phyloP scores from a whole-genome alignment of 495 filamentous ascomycete genomes.

The Viridothelium virens region DNA sequence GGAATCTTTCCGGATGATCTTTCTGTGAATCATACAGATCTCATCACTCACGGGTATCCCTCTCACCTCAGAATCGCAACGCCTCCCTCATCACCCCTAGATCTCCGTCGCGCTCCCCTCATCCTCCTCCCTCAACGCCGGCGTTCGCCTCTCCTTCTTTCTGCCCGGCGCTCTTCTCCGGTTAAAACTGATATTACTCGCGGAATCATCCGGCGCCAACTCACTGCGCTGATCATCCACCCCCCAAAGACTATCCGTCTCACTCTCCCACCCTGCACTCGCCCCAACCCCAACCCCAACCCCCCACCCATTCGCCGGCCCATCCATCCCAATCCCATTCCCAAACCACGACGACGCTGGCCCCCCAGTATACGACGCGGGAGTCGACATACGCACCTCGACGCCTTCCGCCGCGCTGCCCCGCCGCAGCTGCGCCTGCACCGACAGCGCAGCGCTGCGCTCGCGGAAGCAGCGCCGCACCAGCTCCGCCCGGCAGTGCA shows the following conservation, averaged over 20 bases:
- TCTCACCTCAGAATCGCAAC: background rate
- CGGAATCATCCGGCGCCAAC: constrained; percentile 62
- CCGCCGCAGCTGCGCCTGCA: constrained; percentile 66
- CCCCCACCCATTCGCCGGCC: constrained; percentile 27
- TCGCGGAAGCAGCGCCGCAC: constrained; percentile 74
- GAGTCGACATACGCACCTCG: constrained; percentile 52
- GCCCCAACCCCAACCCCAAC: constrained; percentile 24
- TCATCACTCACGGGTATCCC: background rate
- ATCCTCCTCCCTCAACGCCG: constrained; percentile 80
- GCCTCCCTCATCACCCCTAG: background rate
- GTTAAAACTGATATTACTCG: constrained; percentile 79
- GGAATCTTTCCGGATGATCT: background rate
- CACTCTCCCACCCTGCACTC: constrained; percentile 41
- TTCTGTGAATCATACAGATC: too few species aligned
- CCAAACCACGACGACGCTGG: constrained; percentile 17
- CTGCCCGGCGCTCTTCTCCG: constrained; percentile 62
- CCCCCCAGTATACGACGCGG: constrained; percentile 34
- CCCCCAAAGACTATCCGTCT: constrained; percentile 45
- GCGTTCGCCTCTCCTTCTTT: constrained; percentile 67
- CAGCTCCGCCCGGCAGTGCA: constrained; percentile 74
- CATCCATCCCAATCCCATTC: constrained; percentile 17
- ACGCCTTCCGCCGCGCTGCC: constrained; percentile 36
- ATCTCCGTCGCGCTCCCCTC: constrained; percentile 43
- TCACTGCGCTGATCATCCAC: constrained; percentile 58
- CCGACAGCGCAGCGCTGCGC: constrained; percentile 67